A percentile compares a stretch with the other conserved stretches of the same genome.
These are phyloP conservation scores for Tricholoma saponaceum DNA, from an alignment of 768 basidiomycete genomes.

Conservation along the genomic window DNA sequence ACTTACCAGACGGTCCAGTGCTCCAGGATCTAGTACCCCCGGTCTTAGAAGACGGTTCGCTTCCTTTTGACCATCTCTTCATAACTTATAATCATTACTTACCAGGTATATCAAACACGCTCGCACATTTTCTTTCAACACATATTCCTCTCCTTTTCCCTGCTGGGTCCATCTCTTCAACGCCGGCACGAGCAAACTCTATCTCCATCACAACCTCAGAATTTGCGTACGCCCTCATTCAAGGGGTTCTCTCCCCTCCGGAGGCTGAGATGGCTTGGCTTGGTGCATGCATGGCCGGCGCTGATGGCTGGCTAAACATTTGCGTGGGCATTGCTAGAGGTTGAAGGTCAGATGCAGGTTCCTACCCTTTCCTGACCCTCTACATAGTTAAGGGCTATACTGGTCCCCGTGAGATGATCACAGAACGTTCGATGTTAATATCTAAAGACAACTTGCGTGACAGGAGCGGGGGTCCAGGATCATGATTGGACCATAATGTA, in stretches of 20 bases:
- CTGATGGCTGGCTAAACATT: slow-evolving; percentile 94
- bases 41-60: slow-evolving; percentile 64
- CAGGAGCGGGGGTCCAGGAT: no score
- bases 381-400: no score
- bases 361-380: no score
- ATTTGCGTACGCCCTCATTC: slow-evolving; percentile 75
- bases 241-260: slow-evolving; percentile 78
- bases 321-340: slow-evolving; percentile 59
- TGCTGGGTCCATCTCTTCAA: slow-evolving; percentile 38
- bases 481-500: no score
- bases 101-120: slow-evolving; percentile 67
- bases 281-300: slow-evolving; percentile 86
- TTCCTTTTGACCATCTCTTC: background rate
- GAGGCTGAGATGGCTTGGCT: slow-evolving; percentile 94
- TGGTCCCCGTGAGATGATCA: no score
- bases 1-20: slow-evolving; percentile 86
- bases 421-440: no score
- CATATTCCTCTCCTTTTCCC: slow-evolving; percentile 83
- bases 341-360: no score
- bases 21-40: slow-evolving; percentile 89
- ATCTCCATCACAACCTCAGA: slow-evolving; percentile 36
- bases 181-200: slow-evolving; percentile 37
- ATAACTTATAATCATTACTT: slow-evolving; percentile 1
- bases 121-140: slow-evolving; percentile 62
- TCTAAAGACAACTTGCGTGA: no score